Percentiles rank a stretch among this genome's conserved stretches.
Conservation (phyloP, 2,329 filamentous ascomycete genomes). For the Hypoxylon sp. region DNA sequence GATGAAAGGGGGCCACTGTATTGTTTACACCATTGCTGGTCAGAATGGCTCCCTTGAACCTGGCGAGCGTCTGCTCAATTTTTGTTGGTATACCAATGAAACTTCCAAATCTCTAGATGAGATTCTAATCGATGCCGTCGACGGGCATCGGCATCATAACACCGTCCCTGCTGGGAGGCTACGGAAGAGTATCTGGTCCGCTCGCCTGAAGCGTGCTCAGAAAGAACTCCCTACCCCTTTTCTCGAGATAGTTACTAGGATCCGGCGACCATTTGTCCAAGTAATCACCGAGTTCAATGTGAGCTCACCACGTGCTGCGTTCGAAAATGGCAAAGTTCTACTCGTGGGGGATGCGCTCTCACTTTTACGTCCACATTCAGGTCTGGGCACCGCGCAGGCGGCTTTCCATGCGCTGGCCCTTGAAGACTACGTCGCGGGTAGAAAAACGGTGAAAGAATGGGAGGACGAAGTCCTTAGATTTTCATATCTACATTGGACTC, state of each 20-base stretch:
- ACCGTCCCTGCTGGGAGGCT: slow-evolving; percentile 24
- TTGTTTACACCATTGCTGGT: slow-evolving; percentile 27
- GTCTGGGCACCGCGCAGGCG: slow-evolving; percentile 24
- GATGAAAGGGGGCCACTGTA: slow-evolving; percentile 23
- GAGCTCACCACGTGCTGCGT: slow-evolving; percentile 30
- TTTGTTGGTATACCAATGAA: slow-evolving; percentile 40
- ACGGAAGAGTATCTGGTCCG: slow-evolving; percentile 12
- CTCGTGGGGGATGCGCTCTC: slow-evolving; percentile 42
- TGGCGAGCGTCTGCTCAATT: slow-evolving; percentile 34
- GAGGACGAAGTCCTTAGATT: slow-evolving; percentile 30
- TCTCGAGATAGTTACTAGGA: slow-evolving; percentile 38
- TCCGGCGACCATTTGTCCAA: slow-evolving; percentile 42
- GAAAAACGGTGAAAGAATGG: slow-evolving; percentile 25
- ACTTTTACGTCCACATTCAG: slow-evolving; percentile 29
- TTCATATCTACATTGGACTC: slow-evolving; percentile 26
- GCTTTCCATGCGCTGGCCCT: slow-evolving; percentile 33
- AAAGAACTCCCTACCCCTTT: neutral
- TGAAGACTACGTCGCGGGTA: slow-evolving; percentile 48
- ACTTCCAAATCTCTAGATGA: slow-evolving; percentile 6
- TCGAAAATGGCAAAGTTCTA: slow-evolving; percentile 40
- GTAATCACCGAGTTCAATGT: slow-evolving; percentile 36
- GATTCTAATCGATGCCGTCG: slow-evolving; percentile 30
- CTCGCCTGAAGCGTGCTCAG: neutral
- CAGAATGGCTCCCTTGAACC: slow-evolving; percentile 20
- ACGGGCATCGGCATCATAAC: slow-evolving; percentile 29